Percentiles rank a stretch among this genome's conserved stretches.
These are phyloP conservation scores for Piper longum DNA, from an alignment of 164 flowering plant species.

Conservation along the genomic window DNA sequence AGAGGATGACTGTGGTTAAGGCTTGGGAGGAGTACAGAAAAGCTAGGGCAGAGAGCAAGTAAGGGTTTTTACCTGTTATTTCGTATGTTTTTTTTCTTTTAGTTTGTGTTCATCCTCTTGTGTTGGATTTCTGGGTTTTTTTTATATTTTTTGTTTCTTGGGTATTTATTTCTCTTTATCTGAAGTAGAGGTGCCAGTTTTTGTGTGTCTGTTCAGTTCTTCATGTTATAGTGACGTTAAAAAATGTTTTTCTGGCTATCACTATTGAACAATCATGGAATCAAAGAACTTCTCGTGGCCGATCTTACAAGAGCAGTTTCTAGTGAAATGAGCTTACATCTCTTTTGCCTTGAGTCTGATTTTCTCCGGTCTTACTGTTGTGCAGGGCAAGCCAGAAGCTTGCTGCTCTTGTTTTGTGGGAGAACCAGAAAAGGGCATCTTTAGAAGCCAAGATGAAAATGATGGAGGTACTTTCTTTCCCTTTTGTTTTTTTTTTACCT, in stretches of 20 bases:
- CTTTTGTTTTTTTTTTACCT: no score
- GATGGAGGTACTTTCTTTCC: conserved; percentile 36
- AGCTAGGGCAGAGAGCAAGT: conserved; percentile 76
- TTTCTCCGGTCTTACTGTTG: not conserved
- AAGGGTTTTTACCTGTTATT: not conserved
- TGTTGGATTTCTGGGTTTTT: not conserved
- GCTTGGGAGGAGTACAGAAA: conserved; percentile 97
- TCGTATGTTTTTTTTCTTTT: no score
- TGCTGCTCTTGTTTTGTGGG: conserved; percentile 33
- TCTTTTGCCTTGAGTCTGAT: no score
- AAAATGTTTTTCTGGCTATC: no score
- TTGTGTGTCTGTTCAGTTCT: not conserved
- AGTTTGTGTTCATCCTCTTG: no score
- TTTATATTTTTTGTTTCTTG: not conserved
- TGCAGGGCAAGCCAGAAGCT: conserved; percentile 59
- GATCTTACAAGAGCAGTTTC: no score
- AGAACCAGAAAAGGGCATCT: conserved; percentile 52
- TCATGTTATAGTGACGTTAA: no score
- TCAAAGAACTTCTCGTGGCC: no score
- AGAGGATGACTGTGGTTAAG: conserved; percentile 54
- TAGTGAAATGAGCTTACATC: no score
- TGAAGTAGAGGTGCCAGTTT: no score
- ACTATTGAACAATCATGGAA: no score
- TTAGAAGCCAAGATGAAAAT: conserved; percentile 51
- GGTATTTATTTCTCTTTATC: no score